Evolutionary conservation across 169 alveolate genomes (phyloP).

Genomic region (Perkinsus chesapeaki): DNA sequence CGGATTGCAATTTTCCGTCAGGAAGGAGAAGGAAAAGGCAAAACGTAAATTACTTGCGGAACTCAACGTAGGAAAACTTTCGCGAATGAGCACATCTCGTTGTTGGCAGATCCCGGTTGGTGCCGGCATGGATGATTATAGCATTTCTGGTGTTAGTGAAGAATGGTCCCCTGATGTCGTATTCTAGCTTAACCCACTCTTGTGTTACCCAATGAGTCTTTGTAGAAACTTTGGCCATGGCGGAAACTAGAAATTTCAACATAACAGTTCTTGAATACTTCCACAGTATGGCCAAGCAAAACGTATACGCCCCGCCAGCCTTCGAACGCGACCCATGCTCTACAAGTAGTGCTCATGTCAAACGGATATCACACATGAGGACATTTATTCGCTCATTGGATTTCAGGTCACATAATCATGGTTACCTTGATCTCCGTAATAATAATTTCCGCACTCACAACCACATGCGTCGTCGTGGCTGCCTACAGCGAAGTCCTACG

Average conservation of each 20-base stretch:
- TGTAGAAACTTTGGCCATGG: no score
- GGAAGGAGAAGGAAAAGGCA: neutral
- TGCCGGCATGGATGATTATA: neutral
- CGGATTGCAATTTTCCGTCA: neutral
- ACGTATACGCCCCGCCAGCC: no score
- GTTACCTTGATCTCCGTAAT: neutral
- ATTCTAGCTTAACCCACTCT: no score
- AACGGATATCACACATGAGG: no score
- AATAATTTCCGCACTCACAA: neutral
- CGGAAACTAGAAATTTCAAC: no score
- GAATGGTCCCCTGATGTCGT: neutral
- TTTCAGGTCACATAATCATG: neutral
- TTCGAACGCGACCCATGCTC: no score
- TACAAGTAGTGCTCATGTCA: no score
- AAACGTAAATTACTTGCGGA: neutral
- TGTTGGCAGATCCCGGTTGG: neutral
- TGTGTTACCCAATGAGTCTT: no score
- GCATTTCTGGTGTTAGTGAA: neutral
- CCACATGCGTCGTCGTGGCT: neutral
- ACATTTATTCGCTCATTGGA: neutral
- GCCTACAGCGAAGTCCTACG: neutral
- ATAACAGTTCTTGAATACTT: no score
- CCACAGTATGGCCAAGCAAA: no score
- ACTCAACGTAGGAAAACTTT: neutral
- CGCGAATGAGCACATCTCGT: neutral